Conservation (phyloP, 2,329 filamentous ascomycete genomes). For the Albifimbria verrucaria region DNA sequence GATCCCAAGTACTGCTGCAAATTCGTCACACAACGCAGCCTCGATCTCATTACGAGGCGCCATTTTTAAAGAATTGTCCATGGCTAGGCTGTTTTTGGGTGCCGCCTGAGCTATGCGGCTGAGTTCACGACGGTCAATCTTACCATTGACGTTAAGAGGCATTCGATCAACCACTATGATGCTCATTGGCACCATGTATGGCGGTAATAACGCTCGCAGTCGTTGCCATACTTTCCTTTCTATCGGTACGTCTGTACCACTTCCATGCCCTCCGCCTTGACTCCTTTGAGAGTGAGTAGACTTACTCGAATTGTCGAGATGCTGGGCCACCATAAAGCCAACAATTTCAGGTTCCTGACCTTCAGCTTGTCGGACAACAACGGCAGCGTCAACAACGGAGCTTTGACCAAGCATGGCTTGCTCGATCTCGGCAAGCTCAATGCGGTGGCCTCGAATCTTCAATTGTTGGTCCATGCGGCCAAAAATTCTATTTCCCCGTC, state of each 20-base stretch:
- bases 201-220: conserved; percentile 1
- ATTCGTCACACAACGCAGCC: neutral
- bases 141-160: neutral
- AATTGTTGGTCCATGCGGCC: conserved; percentile 56
- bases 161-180: neutral
- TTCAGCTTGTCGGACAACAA: conserved; percentile 7
- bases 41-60: neutral
- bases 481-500: conserved; percentile 39
- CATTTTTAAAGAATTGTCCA: neutral
- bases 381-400: conserved; percentile 13
- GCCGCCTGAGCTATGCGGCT: neutral
- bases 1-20: neutral
- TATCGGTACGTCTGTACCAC: neutral
- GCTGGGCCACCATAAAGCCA: conserved; percentile 9
- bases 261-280: neutral
- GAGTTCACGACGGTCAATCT: neutral
- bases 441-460: conserved; percentile 56
- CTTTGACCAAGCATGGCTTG: conserved; percentile 11
- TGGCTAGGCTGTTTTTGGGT: neutral
- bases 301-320: neutral
- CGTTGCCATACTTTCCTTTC: neutral
- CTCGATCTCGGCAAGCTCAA: conserved; percentile 39
- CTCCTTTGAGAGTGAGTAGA: neutral
- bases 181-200: conserved; percentile 2
- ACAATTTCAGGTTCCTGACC: conserved; percentile 7